These are phyloP conservation scores for Hypoxylon subgilvum DNA, from an alignment of 495 filamentous ascomycete species.

Conservation along the genomic window DNA sequence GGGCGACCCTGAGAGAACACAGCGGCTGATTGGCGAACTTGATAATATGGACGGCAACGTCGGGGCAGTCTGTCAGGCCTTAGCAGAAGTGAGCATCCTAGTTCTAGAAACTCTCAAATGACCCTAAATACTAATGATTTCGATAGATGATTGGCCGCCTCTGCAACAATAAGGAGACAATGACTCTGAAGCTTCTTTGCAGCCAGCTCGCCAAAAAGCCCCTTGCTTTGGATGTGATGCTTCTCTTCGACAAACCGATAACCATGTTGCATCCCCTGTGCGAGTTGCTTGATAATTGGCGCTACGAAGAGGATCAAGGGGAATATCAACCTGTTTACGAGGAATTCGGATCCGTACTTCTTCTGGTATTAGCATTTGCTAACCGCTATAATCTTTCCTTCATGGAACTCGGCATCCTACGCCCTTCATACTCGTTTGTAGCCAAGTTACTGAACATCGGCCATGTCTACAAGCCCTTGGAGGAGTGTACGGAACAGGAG, in stretches of 20 bases:
- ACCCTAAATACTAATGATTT: constrained; percentile 24
- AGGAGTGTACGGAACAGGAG: constrained; percentile 73
- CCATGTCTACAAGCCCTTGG: constrained; percentile 63
- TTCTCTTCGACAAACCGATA: constrained; percentile 80
- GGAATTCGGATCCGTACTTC: constrained; percentile 88
- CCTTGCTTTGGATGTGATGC: constrained; percentile 78
- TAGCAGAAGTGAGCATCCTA: constrained; percentile 68
- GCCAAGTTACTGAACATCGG: constrained; percentile 74
- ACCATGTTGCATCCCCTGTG: constrained; percentile 84
- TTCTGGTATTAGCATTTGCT: constrained; percentile 80
- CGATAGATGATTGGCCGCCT: constrained; percentile 74
- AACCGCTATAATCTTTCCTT: constrained; percentile 79
- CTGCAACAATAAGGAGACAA: constrained; percentile 84
- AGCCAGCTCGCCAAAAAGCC: constrained; percentile 79
- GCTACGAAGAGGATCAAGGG: constrained; percentile 90
- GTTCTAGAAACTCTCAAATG: neutral
- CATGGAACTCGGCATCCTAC: constrained; percentile 70
- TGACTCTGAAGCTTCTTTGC: constrained; percentile 86
- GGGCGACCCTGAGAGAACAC: constrained; percentile 70
- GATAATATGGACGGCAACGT: constrained; percentile 96
- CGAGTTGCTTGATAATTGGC: constrained; percentile 84
- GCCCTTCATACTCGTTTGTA: constrained; percentile 71
- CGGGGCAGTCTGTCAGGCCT: constrained; percentile 81
- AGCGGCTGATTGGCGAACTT: constrained; percentile 76
- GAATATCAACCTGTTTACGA: constrained; percentile 97